phyloP scores from a whole-genome alignment of 441 rosid species.

The Adansonia madagascariensis region DNA sequence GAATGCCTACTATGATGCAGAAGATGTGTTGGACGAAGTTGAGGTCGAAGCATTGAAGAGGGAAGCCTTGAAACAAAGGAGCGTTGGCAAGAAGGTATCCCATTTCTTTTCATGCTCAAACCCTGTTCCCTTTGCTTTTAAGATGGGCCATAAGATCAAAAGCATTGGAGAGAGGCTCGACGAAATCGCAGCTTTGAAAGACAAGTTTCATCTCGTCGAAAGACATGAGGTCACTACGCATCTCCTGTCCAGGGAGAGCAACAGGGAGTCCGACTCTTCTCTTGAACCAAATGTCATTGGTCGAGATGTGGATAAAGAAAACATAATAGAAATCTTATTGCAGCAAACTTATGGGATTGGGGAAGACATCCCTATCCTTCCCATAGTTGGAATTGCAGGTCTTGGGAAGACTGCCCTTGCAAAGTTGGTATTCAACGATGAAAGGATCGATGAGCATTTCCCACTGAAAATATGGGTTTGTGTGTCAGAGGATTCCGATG shows the following conservation, averaged over 20 bases:
- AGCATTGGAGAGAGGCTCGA: not conserved
- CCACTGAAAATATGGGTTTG: not conserved
- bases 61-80: not conserved
- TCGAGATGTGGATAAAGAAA: not conserved
- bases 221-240: no score
- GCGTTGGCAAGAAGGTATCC: not conserved
- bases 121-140: slow-evolving; percentile 5
- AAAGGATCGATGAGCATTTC: not conserved
- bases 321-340: not conserved
- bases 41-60: slow-evolving; percentile 6
- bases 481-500: not conserved
- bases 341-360: not conserved
- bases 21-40: slow-evolving; percentile 24
- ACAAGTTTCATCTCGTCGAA: not conserved
- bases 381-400: not conserved
- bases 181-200: not conserved
- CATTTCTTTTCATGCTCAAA: slow-evolving; percentile 5
- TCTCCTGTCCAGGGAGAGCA: not conserved
- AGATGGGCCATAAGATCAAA: not conserved
- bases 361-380: not conserved
- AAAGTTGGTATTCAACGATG: slow-evolving; percentile 19
- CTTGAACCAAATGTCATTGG: not conserved
- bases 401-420: slow-evolving; percentile 30
- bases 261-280: not conserved
- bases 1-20: slow-evolving; percentile 27